Percentiles rank a stretch among this genome's conserved stretches.
Conservation (phyloP, 768 basidiomycete species). For the Cystofilobasidium macerans region DNA sequence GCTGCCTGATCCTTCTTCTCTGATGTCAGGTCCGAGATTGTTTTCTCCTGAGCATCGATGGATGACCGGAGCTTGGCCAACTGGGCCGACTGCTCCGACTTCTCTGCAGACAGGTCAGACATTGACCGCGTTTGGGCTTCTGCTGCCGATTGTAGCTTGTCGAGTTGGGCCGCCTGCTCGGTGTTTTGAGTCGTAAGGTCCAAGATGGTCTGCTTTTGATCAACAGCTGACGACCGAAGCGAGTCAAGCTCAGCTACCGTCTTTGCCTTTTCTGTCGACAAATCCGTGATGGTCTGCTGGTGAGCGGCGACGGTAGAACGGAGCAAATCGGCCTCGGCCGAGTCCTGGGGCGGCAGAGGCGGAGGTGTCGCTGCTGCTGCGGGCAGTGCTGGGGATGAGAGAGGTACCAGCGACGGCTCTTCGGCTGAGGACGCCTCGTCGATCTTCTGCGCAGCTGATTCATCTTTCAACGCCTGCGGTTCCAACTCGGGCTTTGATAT, state of each 20-base stretch:
- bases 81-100: slow-evolving; percentile 48
- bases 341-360: neutral
- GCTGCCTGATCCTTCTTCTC: slow-evolving; percentile 53
- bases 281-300: slow-evolving; percentile 59
- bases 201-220: slow-evolving; percentile 54
- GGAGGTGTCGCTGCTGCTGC: no score
- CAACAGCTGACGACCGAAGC: neutral
- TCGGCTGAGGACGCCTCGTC: no score
- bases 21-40: slow-evolving; percentile 65
- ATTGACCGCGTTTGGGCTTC: slow-evolving; percentile 51
- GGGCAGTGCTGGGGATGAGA: neutral
- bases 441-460: no score
- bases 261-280: slow-evolving; percentile 68
- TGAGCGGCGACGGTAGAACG: slow-evolving; percentile 2
- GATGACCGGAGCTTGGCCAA: slow-evolving; percentile 43
- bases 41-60: slow-evolving; percentile 43
- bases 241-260: no score
- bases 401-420: neutral
- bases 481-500: neutral
- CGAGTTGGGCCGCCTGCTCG: slow-evolving; percentile 46
- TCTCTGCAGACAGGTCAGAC: slow-evolving; percentile 65
- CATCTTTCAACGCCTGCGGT: no score
- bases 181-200: slow-evolving; percentile 66
- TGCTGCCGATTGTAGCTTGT: slow-evolving; percentile 37
- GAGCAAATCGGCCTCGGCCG: neutral